phyloP scores from a whole-genome alignment of 345 rosid species.

The Firmiana major region DNA sequence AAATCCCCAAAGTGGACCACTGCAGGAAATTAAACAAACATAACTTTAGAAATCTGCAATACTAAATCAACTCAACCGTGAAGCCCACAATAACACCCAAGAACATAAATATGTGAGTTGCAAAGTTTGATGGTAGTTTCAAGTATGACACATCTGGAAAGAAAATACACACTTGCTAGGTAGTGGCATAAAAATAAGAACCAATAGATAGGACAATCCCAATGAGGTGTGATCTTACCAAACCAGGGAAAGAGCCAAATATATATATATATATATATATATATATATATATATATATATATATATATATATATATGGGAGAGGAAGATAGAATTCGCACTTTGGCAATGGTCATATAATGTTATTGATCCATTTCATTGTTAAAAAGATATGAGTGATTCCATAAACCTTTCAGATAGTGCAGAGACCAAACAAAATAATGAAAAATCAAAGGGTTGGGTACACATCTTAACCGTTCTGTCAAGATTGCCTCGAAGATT shows the following conservation, averaged over 20 bases:
- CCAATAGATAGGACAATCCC: neutral
- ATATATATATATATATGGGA: neutral
- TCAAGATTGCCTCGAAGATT: neutral
- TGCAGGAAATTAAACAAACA: slow-evolving; percentile 38
- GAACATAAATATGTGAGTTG: neutral
- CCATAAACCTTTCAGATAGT: neutral
- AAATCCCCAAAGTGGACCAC: slow-evolving; percentile 91
- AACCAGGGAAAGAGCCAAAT: neutral
- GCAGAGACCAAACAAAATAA: neutral
- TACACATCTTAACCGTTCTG: neutral
- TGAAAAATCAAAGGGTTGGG: neutral
- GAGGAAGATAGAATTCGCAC: neutral
- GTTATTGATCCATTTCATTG: neutral
- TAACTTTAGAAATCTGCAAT: slow-evolving; percentile 18
- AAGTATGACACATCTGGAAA: neutral
- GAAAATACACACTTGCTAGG: neutral
- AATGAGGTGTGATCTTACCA: neutral
- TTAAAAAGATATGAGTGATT: neutral
- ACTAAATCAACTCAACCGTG: neutral
- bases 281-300: no score
- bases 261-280: no score
- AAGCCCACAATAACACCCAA: neutral
- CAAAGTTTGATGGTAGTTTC: neutral
- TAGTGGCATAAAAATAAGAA: neutral
- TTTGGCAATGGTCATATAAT: neutral